phyloP scores from a whole-genome alignment of 441 rosid species.

The Flueggea neowawraea region DNA sequence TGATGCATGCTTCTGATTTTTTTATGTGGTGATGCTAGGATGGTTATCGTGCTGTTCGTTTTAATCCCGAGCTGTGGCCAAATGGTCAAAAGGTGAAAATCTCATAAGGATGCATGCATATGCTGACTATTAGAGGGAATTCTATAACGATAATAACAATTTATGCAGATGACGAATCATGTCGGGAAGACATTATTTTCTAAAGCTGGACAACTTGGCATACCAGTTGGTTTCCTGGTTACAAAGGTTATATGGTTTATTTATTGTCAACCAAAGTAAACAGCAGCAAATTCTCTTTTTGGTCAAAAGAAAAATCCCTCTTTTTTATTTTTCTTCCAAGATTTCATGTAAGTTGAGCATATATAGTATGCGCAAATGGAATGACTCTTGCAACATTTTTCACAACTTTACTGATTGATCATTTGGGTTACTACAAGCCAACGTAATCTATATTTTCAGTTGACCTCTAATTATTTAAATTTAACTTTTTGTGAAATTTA shows the following conservation, averaged over 20 bases:
- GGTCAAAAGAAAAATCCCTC: neutral
- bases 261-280: neutral
- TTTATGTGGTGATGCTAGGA: constrained; percentile 42
- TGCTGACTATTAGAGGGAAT: neutral
- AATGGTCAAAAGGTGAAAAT: constrained; percentile 64
- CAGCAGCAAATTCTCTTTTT: no score
- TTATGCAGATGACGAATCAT: constrained; percentile 73
- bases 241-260: constrained; percentile 52
- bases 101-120: neutral
- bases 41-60: constrained; percentile 82
- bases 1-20: constrained; percentile 9
- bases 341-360: neutral
- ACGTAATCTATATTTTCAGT: constrained; percentile 30
- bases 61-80: constrained; percentile 94
- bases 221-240: constrained; percentile 95
- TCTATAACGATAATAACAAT: constrained; percentile 3
- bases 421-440: constrained; percentile 88
- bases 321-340: neutral
- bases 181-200: constrained; percentile 87
- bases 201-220: constrained; percentile 85
- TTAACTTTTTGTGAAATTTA: constrained; percentile 5
- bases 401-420: constrained; percentile 73
- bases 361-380: neutral
- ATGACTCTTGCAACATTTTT: constrained; percentile 14
- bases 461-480: no score